Conservation (phyloP, 1,139 yeast genomes). For the Nakaseomyces glabratus region DNA sequence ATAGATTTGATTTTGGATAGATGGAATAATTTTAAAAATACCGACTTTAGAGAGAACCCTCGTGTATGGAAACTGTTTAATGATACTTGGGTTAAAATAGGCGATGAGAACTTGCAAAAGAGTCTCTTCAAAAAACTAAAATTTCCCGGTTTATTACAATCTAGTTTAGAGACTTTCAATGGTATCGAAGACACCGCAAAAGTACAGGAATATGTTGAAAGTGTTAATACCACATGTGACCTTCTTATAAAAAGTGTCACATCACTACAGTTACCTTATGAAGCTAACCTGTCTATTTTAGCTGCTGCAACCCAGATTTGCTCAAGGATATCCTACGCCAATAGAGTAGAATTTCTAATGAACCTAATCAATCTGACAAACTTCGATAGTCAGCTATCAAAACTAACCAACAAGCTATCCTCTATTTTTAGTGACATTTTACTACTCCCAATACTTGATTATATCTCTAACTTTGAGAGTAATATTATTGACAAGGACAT, state of each 20-base stretch:
- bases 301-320: not conserved
- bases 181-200: slow-evolving; percentile 11
- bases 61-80: slow-evolving; percentile 43
- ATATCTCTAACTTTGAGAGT: slow-evolving; percentile 11
- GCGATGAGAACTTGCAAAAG: slow-evolving; percentile 19
- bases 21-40: slow-evolving; percentile 41
- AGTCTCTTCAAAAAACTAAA: slow-evolving; percentile 36
- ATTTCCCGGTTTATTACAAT: slow-evolving; percentile 26
- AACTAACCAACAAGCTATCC: slow-evolving; percentile 1
- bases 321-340: not conserved
- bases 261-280: not conserved
- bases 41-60: slow-evolving; percentile 36
- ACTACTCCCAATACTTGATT: slow-evolving; percentile 20
- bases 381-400: slow-evolving; percentile 8
- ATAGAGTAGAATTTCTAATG: slow-evolving; percentile 9
- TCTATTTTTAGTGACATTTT: slow-evolving; percentile 7
- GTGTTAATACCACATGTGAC: slow-evolving; percentile 12
- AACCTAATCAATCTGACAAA: slow-evolving; percentile 19
- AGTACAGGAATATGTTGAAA: slow-evolving; percentile 10
- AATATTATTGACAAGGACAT: not conserved
- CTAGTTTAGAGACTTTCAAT: slow-evolving; percentile 12
- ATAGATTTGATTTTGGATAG: slow-evolving; percentile 62
- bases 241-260: not conserved
- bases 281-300: not conserved
- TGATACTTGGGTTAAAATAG: slow-evolving; percentile 35